Evolutionary conservation across 805 yeast species (phyloP).

Genomic region (Ogataea wickerhamii): DNA sequence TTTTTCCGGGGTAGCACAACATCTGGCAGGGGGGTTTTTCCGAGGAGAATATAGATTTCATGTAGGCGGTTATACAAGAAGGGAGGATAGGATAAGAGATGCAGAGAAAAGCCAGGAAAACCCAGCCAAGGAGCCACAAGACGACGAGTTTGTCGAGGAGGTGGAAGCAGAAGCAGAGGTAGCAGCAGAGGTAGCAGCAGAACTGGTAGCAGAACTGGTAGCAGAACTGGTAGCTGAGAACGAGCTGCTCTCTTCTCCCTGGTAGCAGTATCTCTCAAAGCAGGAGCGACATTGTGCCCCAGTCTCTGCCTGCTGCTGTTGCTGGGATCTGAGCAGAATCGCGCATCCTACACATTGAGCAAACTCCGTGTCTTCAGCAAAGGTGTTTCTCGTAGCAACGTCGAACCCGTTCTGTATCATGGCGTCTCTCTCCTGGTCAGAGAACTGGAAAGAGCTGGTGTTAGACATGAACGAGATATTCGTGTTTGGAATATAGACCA

Average conservation of each 20-base stretch:
- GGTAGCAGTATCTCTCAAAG: constrained; percentile 63
- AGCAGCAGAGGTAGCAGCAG: not conserved
- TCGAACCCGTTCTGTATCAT: constrained; percentile 73
- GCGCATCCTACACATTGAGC: constrained; percentile 79
- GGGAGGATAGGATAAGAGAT: too few species aligned
- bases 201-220: not conserved
- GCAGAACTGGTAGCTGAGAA: not conserved
- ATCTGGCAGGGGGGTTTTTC: too few species aligned
- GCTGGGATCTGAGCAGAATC: constrained; percentile 69
- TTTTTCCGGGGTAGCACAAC: too few species aligned
- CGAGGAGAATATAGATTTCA: too few species aligned
- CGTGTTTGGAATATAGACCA: constrained; percentile 70
- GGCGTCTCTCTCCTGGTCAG: constrained; percentile 52
- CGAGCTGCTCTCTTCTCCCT: constrained; percentile 1
- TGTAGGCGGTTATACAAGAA: too few species aligned
- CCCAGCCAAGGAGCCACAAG: not conserved
- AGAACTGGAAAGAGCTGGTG: constrained; percentile 55
- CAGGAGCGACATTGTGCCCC: constrained; percentile 63
- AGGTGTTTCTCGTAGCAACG: constrained; percentile 53
- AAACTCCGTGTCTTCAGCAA: constrained; percentile 63
- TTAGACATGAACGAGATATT: constrained; percentile 59
- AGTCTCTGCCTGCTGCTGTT: constrained; percentile 53
- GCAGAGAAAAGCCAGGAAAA: too few species aligned
- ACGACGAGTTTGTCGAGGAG: not conserved
- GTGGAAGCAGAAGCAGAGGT: not conserved